These are phyloP conservation scores for Rhynchospora tenuis DNA, from an alignment of 176 grass and related monocot genomes.

Conservation along the genomic window DNA sequence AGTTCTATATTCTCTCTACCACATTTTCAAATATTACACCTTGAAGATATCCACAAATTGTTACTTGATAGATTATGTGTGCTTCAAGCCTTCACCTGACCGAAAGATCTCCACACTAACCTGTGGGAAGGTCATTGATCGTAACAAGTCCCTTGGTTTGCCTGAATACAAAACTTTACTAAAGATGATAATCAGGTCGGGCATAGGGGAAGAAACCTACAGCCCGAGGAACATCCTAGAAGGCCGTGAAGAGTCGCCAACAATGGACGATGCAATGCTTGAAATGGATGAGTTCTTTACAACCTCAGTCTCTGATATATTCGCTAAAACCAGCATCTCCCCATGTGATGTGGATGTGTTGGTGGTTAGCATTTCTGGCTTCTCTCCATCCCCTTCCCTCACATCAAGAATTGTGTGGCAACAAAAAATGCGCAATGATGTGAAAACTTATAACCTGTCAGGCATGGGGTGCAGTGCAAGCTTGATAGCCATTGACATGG, in stretches of 20 bases:
- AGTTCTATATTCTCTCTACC: slow-evolving; percentile 5
- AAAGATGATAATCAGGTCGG: slow-evolving; percentile 15
- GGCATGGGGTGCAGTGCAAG: slow-evolving; percentile 80
- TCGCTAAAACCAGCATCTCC: slow-evolving; percentile 35
- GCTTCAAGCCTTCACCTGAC: slow-evolving; percentile 23
- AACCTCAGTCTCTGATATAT: slow-evolving; percentile 46
- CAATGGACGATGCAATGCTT: slow-evolving; percentile 18
- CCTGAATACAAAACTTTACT: slow-evolving; percentile 19
- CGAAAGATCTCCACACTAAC: slow-evolving; percentile 18
- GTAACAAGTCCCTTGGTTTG: slow-evolving; percentile 18
- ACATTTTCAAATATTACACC: slow-evolving; percentile 12
- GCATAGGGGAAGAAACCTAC: slow-evolving; percentile 25
- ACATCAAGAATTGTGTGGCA: slow-evolving; percentile 31
- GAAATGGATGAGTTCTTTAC: slow-evolving; percentile 47
- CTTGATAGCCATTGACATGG: slow-evolving; percentile 45
- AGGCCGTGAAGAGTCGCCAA: slow-evolving; percentile 20
- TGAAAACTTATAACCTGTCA: slow-evolving; percentile 50
- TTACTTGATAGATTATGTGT: slow-evolving; percentile 30
- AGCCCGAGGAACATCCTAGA: slow-evolving; percentile 19
- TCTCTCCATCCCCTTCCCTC: slow-evolving; percentile 57
- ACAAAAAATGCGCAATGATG: slow-evolving; percentile 45
- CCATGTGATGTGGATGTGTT: slow-evolving; percentile 42
- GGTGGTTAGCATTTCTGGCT: slow-evolving; percentile 58
- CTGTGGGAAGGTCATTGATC: background rate
- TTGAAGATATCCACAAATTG: background rate